Percentiles rank a stretch among this genome's conserved stretches.
phyloP scores from a whole-genome alignment of 176 grass and related monocot species.

The Bonia amplexicaulis region DNA sequence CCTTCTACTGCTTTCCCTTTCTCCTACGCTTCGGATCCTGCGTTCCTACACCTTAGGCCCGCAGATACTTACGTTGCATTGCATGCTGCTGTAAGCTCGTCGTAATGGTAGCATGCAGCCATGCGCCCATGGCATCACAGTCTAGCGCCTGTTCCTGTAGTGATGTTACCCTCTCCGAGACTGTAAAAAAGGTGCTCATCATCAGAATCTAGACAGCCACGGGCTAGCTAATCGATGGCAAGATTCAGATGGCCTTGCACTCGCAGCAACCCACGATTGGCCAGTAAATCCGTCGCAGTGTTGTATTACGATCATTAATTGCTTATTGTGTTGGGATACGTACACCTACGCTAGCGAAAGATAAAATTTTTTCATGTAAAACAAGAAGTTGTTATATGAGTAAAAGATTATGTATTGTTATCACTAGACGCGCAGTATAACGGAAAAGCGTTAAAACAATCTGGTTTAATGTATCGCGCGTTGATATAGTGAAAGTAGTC shows the following conservation, averaged over 20 bases:
- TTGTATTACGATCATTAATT: not conserved
- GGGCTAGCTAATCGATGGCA: too few relatives aligned
- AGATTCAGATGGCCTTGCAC: not conserved
- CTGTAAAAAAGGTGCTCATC: not conserved
- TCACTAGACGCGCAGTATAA: too few relatives aligned
- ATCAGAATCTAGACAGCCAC: too few relatives aligned
- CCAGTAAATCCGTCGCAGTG: not conserved
- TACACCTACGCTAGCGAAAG: too few relatives aligned
- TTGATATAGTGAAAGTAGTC: too few relatives aligned
- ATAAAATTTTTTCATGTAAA: too few relatives aligned
- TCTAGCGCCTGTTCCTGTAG: not conserved
- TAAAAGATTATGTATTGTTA: too few relatives aligned
- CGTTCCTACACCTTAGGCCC: not conserved
- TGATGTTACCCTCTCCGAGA: not conserved
- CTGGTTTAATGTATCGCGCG: too few relatives aligned
- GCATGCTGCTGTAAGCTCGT: too few relatives aligned
- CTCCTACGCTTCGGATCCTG: not conserved
- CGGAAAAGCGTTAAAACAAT: too few relatives aligned
- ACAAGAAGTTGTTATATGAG: rapidly evolving
- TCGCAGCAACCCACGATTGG: too few relatives aligned
- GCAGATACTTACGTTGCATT: not conserved
- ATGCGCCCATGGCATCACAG: not conserved
- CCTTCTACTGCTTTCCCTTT: not conserved
- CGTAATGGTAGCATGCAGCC: not conserved
- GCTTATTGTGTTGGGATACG: too few relatives aligned